Base-by-base conservation (phyloP, 2,329 filamentous ascomycete genomes). In the Dactylella cylindrospora region DNA sequence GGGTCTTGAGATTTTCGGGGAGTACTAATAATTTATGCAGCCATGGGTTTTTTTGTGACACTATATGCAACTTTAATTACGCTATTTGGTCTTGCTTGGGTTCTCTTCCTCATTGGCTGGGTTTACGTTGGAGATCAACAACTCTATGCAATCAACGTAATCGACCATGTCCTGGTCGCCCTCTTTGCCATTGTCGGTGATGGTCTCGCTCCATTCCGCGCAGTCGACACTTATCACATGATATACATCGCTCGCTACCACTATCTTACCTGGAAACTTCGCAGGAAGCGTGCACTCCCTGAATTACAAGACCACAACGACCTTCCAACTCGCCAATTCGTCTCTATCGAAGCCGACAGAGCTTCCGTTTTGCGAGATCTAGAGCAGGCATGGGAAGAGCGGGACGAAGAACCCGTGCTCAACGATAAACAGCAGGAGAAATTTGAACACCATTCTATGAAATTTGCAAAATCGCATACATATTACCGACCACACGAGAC, bases 401-500 rank as follows among this genome's bases (percentile, higher is more conserved):
- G 70, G 12, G 67, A 69, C 38, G 78, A 83, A 68, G 80, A 76
- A 65, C 81, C 81, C 0, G 84, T 88, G 3, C 76, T 93, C 2
- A 83, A 77, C 0, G 75, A 76, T 3, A 74, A 79, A 59, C 85
- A 93, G 71, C 85, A 90, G 69, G 78, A 78, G 60, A 81, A 79
- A 41, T 78, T 94, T 7, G 78, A 84, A 44, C 84, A 93, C 70
- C 88, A 94, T 69, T 85, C 90, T 70, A 79, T 77, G 67, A 91
- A 90, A 69, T 86, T 93, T 69, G 79, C 85, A 70, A 88, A 85
- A 67, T 89, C 85, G 0, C 88, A 94, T 71, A 90, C 86, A 4
- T 94, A 91, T 72, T 94, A 94, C 77, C 90, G 90, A 69, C 88
- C 88, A 0, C 85, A 94, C 72, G 88, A 94, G 73, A 94, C 88